Evolutionary conservation across 192 early-diverging fungal genomes (phyloP).

Genomic region (Backusella mclennaniae): DNA sequence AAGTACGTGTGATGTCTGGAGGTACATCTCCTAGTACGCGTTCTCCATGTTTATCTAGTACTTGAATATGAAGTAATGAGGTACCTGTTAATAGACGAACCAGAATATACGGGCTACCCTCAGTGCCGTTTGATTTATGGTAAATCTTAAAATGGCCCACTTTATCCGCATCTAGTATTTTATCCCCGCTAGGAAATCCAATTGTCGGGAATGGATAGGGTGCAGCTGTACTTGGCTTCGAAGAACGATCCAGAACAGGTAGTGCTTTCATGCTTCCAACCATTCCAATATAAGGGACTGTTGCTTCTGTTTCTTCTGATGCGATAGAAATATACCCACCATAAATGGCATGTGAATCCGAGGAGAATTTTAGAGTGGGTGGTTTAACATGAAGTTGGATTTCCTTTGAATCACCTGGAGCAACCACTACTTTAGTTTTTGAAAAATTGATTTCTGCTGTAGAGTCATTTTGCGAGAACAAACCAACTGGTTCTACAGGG

Average conservation of each 20-base stretch:
- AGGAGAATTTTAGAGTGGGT: constrained; percentile 22
- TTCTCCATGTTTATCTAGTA: not conserved
- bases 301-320: constrained; percentile 9
- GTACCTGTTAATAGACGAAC: constrained; percentile 24
- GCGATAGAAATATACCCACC: constrained; percentile 37
- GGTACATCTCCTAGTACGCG: constrained; percentile 22
- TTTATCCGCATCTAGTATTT: not conserved
- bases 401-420: not conserved
- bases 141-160: not conserved
- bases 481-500: constrained; percentile 14
- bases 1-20: constrained; percentile 2
- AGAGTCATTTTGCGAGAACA: not conserved
- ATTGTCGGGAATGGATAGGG: constrained; percentile 30
- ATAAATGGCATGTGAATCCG: constrained; percentile 32
- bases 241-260: constrained; percentile 34
- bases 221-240: not conserved
- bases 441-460: constrained; percentile 5
- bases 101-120: constrained; percentile 14
- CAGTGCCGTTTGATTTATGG: not conserved
- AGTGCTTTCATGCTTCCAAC: constrained; percentile 38
- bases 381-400: constrained; percentile 14
- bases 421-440: not conserved
- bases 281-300: constrained; percentile 46
- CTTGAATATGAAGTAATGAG: constrained; percentile 17
- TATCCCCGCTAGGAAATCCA: not conserved